Percentiles rank a stretch among this genome's conserved stretches.
Evolutionary conservation across 192 early-diverging fungal species (phyloP).

Genomic region (Gryganskiella cystojenkinii): DNA sequence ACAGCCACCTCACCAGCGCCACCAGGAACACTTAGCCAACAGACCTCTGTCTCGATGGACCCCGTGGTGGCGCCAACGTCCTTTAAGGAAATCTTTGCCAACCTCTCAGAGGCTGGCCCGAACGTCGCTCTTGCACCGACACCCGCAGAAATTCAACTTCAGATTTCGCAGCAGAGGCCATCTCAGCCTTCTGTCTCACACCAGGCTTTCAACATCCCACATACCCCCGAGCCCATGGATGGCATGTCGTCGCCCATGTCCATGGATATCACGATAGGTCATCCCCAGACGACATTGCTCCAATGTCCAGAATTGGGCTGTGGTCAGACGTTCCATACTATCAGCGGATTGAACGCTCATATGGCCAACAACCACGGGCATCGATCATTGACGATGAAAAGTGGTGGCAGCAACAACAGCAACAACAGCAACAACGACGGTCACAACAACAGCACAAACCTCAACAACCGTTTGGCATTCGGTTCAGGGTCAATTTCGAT

Average conservation of each 20-base stretch:
- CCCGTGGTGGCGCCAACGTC: too few species aligned
- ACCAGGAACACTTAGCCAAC: too few species aligned
- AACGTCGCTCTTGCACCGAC: conserved; percentile 15
- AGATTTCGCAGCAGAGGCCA: neutral
- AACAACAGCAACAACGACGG: too few species aligned
- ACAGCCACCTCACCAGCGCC: too few species aligned
- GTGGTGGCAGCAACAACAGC: too few species aligned
- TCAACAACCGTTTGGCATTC: conserved; percentile 1
- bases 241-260: conserved; percentile 16
- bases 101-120: too few species aligned
- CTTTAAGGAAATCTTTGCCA: too few species aligned
- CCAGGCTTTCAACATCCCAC: conserved; percentile 42
- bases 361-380: conserved; percentile 50
- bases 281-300: neutral
- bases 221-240: conserved; percentile 35
- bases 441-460: too few species aligned
- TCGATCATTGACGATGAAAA: conserved; percentile 37
- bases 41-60: too few species aligned
- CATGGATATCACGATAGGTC: neutral
- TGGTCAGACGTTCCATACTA: conserved; percentile 26
- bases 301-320: conserved; percentile 48
- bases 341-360: conserved; percentile 25
- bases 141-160: conserved; percentile 19
- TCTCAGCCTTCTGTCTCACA: conserved; percentile 14
- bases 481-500: conserved; percentile 29